A percentile compares a stretch with the other conserved stretches of the same genome.
Evolutionary conservation across 768 basidiomycete genomes (phyloP).

Genomic region (Russula brevipes): DNA sequence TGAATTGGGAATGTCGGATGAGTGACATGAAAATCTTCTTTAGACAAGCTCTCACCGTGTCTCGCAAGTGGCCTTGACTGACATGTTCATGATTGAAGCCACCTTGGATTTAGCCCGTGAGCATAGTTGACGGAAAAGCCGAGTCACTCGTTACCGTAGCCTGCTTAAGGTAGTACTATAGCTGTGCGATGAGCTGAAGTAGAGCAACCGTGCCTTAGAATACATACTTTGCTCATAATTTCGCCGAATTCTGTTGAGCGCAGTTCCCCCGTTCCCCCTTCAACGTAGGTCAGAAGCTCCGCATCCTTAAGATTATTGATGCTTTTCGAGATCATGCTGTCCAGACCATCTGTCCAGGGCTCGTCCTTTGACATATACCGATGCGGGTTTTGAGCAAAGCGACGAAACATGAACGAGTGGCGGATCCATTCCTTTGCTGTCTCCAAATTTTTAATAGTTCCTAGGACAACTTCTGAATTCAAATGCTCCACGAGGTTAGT

Average conservation of each 20-base stretch:
- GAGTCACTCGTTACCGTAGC: conserved; percentile 9
- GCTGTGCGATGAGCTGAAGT: conserved; percentile 42
- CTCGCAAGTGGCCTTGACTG: conserved; percentile 52
- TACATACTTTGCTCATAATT: conserved; percentile 74
- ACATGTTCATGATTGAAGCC: conserved; percentile 55
- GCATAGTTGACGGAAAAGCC: conserved; percentile 1
- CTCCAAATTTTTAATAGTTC: conserved; percentile 66
- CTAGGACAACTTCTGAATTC: conserved; percentile 88
- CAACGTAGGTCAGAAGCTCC: conserved; percentile 49
- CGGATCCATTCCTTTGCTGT: conserved; percentile 80
- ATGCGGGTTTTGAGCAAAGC: conserved; percentile 77
- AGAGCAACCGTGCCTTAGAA: not conserved
- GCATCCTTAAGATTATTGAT: conserved; percentile 55
- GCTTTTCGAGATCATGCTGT: conserved; percentile 68
- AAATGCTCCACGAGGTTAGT: conserved; percentile 82
- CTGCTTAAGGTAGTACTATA: conserved; percentile 13
- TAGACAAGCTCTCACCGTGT: conserved; percentile 48
- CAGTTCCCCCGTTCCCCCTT: conserved; percentile 39
- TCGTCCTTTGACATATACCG: conserved; percentile 62
- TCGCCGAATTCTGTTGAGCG: conserved; percentile 72
- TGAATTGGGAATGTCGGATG: not conserved
- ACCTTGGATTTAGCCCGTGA: conserved; percentile 43
- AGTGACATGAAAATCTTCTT: not conserved
- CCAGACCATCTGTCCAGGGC: conserved; percentile 66
- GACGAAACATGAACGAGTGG: conserved; percentile 79